These are phyloP conservation scores for Hypoxylon intermedium DNA, from an alignment of 495 filamentous ascomycete genomes.

Conservation along the genomic window DNA sequence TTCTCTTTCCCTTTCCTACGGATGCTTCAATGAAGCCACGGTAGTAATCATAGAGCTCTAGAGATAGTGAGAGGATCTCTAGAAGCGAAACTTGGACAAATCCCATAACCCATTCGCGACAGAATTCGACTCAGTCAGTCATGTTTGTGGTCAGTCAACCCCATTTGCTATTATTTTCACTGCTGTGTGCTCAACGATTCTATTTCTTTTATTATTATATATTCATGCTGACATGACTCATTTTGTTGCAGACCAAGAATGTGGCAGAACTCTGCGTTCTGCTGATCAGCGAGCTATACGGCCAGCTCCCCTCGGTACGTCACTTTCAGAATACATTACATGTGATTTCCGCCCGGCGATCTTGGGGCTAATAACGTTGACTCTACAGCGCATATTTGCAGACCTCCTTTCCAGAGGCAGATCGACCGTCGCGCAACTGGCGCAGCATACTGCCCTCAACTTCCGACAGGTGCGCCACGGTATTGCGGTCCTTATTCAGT, in stretches of 20 bases:
- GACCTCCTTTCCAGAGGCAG: conserved; percentile 78
- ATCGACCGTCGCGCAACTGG: conserved; percentile 70
- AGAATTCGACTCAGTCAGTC: conserved; percentile 17
- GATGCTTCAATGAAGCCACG: conserved; percentile 60
- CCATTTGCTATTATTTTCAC: background rate
- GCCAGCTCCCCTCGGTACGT: conserved; percentile 88
- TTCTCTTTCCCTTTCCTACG: background rate
- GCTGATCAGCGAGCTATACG: conserved; percentile 86
- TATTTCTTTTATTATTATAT: no score
- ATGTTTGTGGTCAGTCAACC: conserved; percentile 54
- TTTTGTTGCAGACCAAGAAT: conserved; percentile 57
- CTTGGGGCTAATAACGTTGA: conserved; percentile 23
- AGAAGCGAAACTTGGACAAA: conserved; percentile 62
- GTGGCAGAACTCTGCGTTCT: conserved; percentile 84
- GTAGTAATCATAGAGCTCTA: conserved; percentile 74
- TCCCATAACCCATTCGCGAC: conserved; percentile 17
- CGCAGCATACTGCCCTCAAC: conserved; percentile 70
- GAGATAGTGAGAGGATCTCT: conserved; percentile 75
- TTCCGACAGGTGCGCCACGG: conserved; percentile 75
- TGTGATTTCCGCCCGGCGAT: background rate
- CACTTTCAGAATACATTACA: no score
- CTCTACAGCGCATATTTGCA: conserved; percentile 73
- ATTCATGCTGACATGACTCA: conserved; percentile 24
- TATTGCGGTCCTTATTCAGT: conserved; percentile 83
- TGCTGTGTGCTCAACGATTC: no score